Conservation (phyloP, 2,329 filamentous ascomycete species). For the Scleromitrula shiraiana region DNA sequence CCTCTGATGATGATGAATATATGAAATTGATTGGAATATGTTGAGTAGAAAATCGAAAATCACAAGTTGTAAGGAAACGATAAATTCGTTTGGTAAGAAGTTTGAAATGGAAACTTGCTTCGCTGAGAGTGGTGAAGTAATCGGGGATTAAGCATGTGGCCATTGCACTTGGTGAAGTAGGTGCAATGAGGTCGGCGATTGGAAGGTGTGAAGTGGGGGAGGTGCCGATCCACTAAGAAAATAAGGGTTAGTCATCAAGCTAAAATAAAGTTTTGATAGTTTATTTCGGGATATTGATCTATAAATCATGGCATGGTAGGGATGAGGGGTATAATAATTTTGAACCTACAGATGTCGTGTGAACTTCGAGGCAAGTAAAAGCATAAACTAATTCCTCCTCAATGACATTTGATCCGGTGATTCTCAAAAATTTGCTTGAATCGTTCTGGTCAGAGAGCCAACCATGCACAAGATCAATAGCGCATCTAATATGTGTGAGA, state of each 20-base stretch:
- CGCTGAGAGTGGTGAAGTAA: no score
- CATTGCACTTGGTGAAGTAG: not conserved
- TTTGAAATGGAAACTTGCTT: no score
- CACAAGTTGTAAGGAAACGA: no score
- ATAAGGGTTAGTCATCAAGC: no score
- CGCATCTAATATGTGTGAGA: not conserved
- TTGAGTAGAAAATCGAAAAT: no score
- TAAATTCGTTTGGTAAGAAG: no score
- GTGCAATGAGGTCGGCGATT: not conserved
- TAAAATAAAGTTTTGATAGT: not conserved
- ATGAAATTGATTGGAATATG: no score
- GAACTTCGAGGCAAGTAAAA: conserved; percentile 16
- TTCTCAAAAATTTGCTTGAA: not conserved
- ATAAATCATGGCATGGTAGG: not conserved
- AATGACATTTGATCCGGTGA: conserved; percentile 4
- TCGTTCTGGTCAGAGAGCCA: not conserved
- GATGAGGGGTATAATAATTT: no score
- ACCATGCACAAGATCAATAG: not conserved
- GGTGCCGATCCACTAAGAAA: not conserved
- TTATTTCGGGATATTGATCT: not conserved
- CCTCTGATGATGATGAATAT: no score
- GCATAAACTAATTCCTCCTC: conserved; percentile 14
- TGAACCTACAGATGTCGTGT: not conserved
- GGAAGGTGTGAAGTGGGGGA: not conserved
- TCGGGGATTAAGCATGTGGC: no score